A percentile compares a stretch with the other conserved stretches of the same genome.
These are phyloP conservation scores for Hypomyces perniciosus DNA, from an alignment of 2,329 filamentous ascomycete genomes.

Conservation along the genomic window DNA sequence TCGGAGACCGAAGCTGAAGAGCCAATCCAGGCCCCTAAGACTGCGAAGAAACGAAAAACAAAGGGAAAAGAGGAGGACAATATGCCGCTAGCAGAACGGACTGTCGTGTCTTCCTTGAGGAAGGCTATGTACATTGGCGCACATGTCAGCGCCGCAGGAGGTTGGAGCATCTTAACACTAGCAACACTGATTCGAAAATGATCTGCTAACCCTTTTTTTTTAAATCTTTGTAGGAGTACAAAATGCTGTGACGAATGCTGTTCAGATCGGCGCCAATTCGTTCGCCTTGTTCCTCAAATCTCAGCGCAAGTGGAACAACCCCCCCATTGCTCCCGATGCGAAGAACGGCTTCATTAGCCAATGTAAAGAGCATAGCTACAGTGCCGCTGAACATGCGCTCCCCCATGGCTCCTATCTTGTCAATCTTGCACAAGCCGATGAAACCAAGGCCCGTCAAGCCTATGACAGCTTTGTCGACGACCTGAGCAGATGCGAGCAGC, in stretches of 20 bases:
- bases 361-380: conserved; percentile 65
- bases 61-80: conserved; percentile 34
- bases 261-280: conserved; percentile 81
- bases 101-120: conserved; percentile 56
- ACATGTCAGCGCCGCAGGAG: conserved; percentile 85
- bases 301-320: conserved; percentile 89
- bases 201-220: neutral
- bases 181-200: too few species aligned
- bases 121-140: conserved; percentile 78
- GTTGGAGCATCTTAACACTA: conserved; percentile 35
- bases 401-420: conserved; percentile 96
- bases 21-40: neutral
- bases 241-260: conserved; percentile 72
- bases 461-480: conserved; percentile 86
- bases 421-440: conserved; percentile 83
- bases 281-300: conserved; percentile 96
- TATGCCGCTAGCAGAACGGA: conserved; percentile 64
- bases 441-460: conserved; percentile 74
- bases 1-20: neutral
- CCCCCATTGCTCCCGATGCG: conserved; percentile 64
- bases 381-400: conserved; percentile 66
- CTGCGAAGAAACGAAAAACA: conserved; percentile 20
- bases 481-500: conserved; percentile 71
- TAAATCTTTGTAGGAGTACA: conserved; percentile 62
- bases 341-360: conserved; percentile 62